Evolutionary conservation across 2,329 filamentous ascomycete species (phyloP), one percentile per base, ranked within the genome.

Genomic region (Nannizzia gypsea): DNA sequence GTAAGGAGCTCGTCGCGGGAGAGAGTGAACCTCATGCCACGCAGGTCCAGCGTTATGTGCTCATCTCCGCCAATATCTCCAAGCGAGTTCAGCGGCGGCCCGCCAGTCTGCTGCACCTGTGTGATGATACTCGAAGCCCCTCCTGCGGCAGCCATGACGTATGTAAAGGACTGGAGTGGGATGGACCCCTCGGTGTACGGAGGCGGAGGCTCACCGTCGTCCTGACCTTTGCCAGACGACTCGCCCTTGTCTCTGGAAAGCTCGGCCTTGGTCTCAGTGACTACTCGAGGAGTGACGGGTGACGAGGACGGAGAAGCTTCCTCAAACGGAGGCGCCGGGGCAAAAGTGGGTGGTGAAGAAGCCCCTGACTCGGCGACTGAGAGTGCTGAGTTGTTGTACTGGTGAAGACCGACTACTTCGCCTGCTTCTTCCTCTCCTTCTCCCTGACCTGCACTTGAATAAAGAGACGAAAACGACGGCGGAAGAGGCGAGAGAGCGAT

Each of bases 91-190:
- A 96, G 84, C 40, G 91, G 88, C 68, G 90, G 88, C 22, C 82
- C 81, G 57, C 88, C 91, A 66, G 88, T 88, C 76, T 99, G 93
- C 73, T 95, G 91, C 68, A 99, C 93, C 79, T 99, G 93, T 76
- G 93, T 99, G 78, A 99, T 95, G 72, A 99, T 96, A 83, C 93
- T 97, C 79, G 91, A 87, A 68, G 91, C 89, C 78, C 91, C 92
- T 81, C 92, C 92, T 77, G 92, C 91, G 73, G 90, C 89, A 77
- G 93, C 91, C 93, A 99, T 99, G 73, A 96, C 84, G 83, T 95
- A 99, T 68, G 88, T 86, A 71, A 99, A 99, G 61, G 90, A 89
- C 63, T 88, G 83, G 73, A 99, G 84, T 64, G 93, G 93, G 78
- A 90, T 96, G 63, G 85, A 87, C 68, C 92, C 91, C 70, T 64